Evolutionary conservation across 257 asterid genomes (phyloP).

Genomic region (Buddleja alternifolia): DNA sequence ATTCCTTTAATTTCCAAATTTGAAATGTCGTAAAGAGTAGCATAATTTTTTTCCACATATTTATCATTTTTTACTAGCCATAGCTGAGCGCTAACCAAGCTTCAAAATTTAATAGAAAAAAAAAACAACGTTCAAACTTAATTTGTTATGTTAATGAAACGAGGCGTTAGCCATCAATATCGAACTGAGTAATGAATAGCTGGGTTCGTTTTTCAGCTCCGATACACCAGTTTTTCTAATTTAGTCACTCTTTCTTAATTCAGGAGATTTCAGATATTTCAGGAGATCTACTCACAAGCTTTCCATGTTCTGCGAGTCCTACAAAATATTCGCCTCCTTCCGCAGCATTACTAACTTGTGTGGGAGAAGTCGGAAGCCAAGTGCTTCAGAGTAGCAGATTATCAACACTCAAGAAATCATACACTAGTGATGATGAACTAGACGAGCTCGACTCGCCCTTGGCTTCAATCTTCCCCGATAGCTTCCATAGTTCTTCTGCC

Average conservation of each 20-base stretch:
- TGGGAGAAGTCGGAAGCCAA: constrained; percentile 72
- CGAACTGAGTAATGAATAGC: too few relatives aligned
- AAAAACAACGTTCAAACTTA: too few relatives aligned
- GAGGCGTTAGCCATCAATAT: too few relatives aligned
- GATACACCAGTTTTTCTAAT: constrained; percentile 7
- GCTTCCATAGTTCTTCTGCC: constrained; percentile 53
- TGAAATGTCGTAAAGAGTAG: too few relatives aligned
- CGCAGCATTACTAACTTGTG: constrained; percentile 58
- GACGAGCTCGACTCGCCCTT: constrained; percentile 85
- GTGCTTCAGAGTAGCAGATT: constrained; percentile 52
- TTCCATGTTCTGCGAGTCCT: constrained; percentile 66
- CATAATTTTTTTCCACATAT: too few relatives aligned
- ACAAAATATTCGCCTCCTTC: constrained; percentile 71
- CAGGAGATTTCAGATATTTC: constrained; percentile 55
- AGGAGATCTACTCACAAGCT: constrained; percentile 44
- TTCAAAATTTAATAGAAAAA: too few relatives aligned
- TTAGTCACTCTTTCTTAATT: constrained; percentile 15
- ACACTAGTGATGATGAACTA: constrained; percentile 88
- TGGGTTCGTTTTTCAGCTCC: too few relatives aligned
- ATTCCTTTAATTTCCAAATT: too few relatives aligned
- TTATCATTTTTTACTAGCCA: too few relatives aligned
- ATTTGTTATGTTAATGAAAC: too few relatives aligned
- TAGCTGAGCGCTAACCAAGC: too few relatives aligned
- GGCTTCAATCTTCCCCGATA: constrained; percentile 61
- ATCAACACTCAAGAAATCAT: constrained; percentile 69